Evolutionary conservation across 441 rosid species (phyloP).

Genomic region (Metrosideros polymorpha): DNA sequence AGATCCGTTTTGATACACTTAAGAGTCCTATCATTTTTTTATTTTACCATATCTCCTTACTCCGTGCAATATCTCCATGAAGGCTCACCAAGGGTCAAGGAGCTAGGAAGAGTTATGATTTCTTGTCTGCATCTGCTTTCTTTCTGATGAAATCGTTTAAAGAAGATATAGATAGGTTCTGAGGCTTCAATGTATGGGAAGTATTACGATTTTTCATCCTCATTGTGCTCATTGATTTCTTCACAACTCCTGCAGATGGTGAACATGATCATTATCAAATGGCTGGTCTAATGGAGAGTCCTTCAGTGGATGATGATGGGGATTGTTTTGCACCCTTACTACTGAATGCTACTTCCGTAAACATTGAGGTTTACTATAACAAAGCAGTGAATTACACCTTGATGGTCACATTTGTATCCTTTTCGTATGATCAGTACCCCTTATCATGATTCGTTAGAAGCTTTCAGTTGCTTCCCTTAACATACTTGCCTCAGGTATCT

Average conservation of each 20-base stretch:
- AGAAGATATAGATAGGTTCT: background rate
- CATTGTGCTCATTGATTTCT: slow-evolving; percentile 1
- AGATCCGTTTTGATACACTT: background rate
- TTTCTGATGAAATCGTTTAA: background rate
- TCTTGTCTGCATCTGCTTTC: background rate
- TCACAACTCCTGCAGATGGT: slow-evolving; percentile 42
- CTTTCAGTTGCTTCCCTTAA: slow-evolving; percentile 44
- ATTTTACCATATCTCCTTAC: background rate
- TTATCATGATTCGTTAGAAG: background rate
- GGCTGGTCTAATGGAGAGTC: slow-evolving; percentile 94
- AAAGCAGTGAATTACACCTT: slow-evolving; percentile 98
- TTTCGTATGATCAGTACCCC: background rate
- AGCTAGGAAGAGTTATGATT: background rate
- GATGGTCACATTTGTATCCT: slow-evolving; percentile 99
- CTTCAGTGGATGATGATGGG: slow-evolving; percentile 85
- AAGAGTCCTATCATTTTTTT: background rate
- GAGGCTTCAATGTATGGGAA: background rate
- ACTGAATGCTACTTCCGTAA: slow-evolving; percentile 89
- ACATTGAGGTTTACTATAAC: slow-evolving; percentile 87
- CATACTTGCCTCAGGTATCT: slow-evolving; percentile 53
- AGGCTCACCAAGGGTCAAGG: background rate
- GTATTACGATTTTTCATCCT: background rate
- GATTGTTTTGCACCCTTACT: slow-evolving; percentile 85
- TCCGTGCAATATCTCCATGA: background rate
- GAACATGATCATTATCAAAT: slow-evolving; percentile 67